These are phyloP conservation scores for Cyberlindnera galapagoensis DNA, from an alignment of 805 yeast genomes.

Conservation along the genomic window DNA sequence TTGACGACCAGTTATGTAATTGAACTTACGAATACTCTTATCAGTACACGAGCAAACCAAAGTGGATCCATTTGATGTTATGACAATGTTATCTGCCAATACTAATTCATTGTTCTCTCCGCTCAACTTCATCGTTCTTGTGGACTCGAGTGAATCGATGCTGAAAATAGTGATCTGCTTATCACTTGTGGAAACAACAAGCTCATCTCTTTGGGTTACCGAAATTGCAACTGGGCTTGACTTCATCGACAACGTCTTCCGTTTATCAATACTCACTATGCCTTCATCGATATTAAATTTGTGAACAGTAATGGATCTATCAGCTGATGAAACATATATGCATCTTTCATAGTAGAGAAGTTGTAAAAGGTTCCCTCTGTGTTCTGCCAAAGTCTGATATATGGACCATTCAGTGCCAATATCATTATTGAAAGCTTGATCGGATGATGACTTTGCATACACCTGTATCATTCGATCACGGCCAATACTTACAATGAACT, in stretches of 20 bases:
- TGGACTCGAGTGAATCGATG: conserved; percentile 26
- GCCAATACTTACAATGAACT: conserved; percentile 41
- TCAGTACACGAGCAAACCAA: conserved; percentile 45
- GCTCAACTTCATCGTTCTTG: conserved; percentile 34
- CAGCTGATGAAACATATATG: conserved; percentile 52
- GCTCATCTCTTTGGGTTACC: conserved; percentile 29
- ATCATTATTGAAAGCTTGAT: conserved; percentile 13
- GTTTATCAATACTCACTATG: conserved; percentile 25
- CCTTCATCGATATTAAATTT: conserved; percentile 22
- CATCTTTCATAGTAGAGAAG: conserved; percentile 25
- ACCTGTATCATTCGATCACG: conserved; percentile 62
- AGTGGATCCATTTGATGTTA: conserved; percentile 22
- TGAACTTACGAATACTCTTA: conserved; percentile 48
- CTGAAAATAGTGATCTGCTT: conserved; percentile 38
- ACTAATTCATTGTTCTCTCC: conserved; percentile 38
- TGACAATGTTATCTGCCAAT: conserved; percentile 37
- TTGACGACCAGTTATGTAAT: conserved; percentile 38
- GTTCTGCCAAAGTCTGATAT: conserved; percentile 53
- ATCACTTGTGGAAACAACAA: conserved; percentile 48
- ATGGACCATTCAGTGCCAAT: conserved; percentile 38
- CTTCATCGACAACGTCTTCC: conserved; percentile 44
- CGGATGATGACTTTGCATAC: conserved; percentile 25
- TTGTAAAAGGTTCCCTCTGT: conserved; percentile 45
- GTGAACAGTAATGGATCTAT: conserved; percentile 54
- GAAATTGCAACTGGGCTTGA: conserved; percentile 42